Evolutionary conservation across 306 rosid species (phyloP), one percentile per base, ranked within the genome.

Genomic region (Rubus idaeus): DNA sequence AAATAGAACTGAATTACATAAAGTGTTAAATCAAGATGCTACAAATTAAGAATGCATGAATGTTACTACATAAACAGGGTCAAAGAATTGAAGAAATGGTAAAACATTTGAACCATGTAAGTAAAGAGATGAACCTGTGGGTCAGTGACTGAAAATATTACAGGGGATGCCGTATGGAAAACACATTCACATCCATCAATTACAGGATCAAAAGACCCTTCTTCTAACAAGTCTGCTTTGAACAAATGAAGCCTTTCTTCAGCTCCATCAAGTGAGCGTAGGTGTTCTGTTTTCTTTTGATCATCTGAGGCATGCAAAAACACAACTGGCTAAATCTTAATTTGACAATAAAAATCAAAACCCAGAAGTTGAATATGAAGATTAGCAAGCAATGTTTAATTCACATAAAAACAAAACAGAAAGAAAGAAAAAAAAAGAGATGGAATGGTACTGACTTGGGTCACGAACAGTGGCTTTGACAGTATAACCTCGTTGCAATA

Each of bases 191-290:
- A 89, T 0, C 87, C 91, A 10, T 84, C 42, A 65, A 87, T 1
- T 65, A n/a, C 81, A 60, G 79, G 8, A 46, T 89, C 86, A 63
- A 87, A 89, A 21, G 93, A 85, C 20, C 88, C 89, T 70, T 87
- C 89, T 11, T 89, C 88, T 0, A 89, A 1, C 0, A 89, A 77
- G 71, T 89, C 77, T 39, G 93, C 93, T 68, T 83, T 63, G 40
- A 83, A 75, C 37, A 87, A 23, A 1, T 78, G 87, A 73, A 89
- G 47, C 64, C 93, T 83, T 70, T 87, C 91, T 12, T 87, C 75
- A 18, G 93, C 91, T 21, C 91, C 84, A 35, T 74, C 83, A 0
- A 80, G 75, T 56, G 63, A 10, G 23, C 68, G 72, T 1, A 74
- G 40, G 42, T 66, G 75, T 37, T 74, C 62, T 18, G 64, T 74